A percentile compares a stretch with the other conserved stretches of the same genome.
phyloP scores from a whole-genome alignment of 257 asterid genomes.

The Gentiana straminea region DNA sequence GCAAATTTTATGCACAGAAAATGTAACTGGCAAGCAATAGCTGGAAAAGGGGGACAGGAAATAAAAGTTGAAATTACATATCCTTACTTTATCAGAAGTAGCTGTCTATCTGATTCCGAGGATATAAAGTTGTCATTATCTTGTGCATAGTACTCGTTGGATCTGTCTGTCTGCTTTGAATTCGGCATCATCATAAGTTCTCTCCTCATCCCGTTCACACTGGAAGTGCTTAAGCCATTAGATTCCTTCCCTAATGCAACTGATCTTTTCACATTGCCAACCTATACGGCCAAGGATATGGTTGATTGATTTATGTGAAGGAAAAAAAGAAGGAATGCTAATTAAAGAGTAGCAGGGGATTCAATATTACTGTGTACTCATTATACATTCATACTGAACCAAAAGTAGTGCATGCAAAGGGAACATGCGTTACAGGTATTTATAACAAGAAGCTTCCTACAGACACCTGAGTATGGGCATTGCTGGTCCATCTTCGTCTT shows the following conservation, averaged over 20 bases:
- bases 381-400: background rate
- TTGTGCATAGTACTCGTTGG: constrained; percentile 38
- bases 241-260: constrained; percentile 42
- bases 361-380: background rate
- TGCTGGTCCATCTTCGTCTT: constrained; percentile 87
- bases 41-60: background rate
- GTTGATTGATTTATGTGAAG: background rate
- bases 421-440: background rate
- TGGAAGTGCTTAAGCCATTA: constrained; percentile 61
- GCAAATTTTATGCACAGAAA: too few relatives aligned
- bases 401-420: background rate
- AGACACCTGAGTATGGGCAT: constrained; percentile 79
- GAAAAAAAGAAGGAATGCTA: too few relatives aligned
- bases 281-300: constrained; percentile 29
- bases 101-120: constrained; percentile 85
- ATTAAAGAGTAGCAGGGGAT: too few relatives aligned
- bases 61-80: background rate
- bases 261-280: constrained; percentile 65
- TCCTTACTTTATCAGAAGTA: constrained; percentile 72
- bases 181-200: constrained; percentile 86
- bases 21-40: too few relatives aligned
- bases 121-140: constrained; percentile 70
- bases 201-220: constrained; percentile 61
- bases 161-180: constrained; percentile 46
- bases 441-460: background rate